Percentiles rank a stretch among this genome's conserved stretches.
Evolutionary conservation across 148 eudicot species (phyloP).

Genomic region (Persicaria maculosa): DNA sequence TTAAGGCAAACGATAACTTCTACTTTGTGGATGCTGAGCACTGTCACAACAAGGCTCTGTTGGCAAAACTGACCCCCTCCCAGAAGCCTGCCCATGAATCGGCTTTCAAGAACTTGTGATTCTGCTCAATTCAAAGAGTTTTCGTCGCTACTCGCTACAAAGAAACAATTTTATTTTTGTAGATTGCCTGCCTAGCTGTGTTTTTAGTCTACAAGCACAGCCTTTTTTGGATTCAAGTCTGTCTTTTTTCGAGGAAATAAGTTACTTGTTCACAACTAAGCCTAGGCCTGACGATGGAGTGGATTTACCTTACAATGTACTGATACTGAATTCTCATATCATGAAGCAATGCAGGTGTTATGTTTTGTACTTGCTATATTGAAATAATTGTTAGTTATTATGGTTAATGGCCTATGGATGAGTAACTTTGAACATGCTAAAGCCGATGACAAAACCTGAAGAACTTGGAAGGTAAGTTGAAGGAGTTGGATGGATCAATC

Average conservation of each 20-base stretch:
- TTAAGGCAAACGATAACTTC: slow-evolving; percentile 62
- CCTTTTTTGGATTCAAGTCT: background rate
- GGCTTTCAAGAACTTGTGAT: slow-evolving; percentile 75
- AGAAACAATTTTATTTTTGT: background rate
- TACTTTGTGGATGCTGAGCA: slow-evolving; percentile 79
- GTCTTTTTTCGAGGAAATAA: background rate
- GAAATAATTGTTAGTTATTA: background rate
- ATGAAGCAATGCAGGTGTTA: slow-evolving; percentile 6
- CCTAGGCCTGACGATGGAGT: background rate
- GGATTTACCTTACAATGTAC: background rate
- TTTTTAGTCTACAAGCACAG: background rate
- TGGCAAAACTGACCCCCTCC: slow-evolving; percentile 80
- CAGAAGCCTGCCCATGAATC: slow-evolving; percentile 45
- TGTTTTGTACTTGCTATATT: background rate
- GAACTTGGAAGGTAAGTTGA: too few relatives aligned
- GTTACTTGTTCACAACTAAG: background rate
- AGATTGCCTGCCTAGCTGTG: slow-evolving; percentile 1
- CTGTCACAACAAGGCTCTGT: slow-evolving; percentile 84
- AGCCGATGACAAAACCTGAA: too few relatives aligned
- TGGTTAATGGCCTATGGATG: background rate
- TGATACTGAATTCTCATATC: background rate
- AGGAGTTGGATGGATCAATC: too few relatives aligned
- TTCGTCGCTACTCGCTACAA: background rate
- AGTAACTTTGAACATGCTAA: too few relatives aligned
- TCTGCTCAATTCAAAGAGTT: background rate